Base-by-base conservation (phyloP, 371 early-diverging fungal species). In the Blakeslea trispora region DNA sequence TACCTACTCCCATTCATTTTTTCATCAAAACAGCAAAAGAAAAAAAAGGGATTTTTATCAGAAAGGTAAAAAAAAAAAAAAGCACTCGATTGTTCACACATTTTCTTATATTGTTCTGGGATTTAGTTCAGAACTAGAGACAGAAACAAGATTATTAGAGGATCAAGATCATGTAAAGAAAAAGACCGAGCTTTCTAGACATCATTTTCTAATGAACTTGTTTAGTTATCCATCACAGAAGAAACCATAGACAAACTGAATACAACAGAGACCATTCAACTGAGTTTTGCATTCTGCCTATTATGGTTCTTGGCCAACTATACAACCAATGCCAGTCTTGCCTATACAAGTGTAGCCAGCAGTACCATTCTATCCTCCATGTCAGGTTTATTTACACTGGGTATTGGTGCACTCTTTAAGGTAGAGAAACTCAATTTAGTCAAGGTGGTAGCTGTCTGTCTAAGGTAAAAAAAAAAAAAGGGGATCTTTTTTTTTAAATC, bases 251-350 rank as follows among this genome's bases (percentile, higher is more conserved):
- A 31, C 7, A 64, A 57, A 18, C 19, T 69, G 3, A 41, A 53
- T 9, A 55, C 50, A 15, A 44, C 34, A 9, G 62, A 89, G 67
- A 79, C 85, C 14, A 84, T 85, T 0, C 63, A 75, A 50, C 71
- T 91, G 31, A 81, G 89, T 2, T 57, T 87, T 19, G 56, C 68
- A 0, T 91, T 91, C 59, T 88, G 89, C 61, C 62, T 85, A 14
- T 66, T 90, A 24, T 90, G 91, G 89, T 91, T 88, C 65, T 42
- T 61, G 44, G 90, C 91, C 50, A 88, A 88, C 50, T 83, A 82
- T 73, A 70, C 79, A 13, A 85, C 74, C 22, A 91, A 89, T 57
- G 81, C 85, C 5, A 85, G 89, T 34, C 68, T 89, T 35, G 85
- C 85, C 0, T 85, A 86, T 56, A 90, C 91, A 7, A 79, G 83